Evolutionary conservation across 2,329 filamentous ascomycete species (phyloP).

Genomic region (Xenoacremonium recifei): DNA sequence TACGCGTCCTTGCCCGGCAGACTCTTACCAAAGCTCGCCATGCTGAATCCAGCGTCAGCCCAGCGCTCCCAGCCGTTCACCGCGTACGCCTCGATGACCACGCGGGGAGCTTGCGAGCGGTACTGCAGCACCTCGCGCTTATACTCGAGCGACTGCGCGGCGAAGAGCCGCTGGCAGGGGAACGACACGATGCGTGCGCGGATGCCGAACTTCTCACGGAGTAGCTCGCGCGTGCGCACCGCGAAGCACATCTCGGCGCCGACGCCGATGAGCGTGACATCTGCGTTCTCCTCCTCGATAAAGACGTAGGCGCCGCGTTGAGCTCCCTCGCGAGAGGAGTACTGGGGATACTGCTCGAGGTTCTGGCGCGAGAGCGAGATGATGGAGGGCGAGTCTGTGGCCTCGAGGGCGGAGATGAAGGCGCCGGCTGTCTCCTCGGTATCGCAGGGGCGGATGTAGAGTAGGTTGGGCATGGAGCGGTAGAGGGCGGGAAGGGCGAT

Average conservation of each 20-base stretch:
- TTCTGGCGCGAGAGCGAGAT: slow-evolving; percentile 48
- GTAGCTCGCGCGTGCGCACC: slow-evolving; percentile 30
- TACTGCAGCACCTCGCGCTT: slow-evolving; percentile 43
- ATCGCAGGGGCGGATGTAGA: slow-evolving; percentile 60
- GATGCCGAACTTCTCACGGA: slow-evolving; percentile 39
- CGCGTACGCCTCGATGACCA: slow-evolving; percentile 61
- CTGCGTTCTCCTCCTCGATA: slow-evolving; percentile 39
- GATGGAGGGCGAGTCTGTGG: slow-evolving; percentile 40
- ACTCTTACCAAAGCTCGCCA: slow-evolving; percentile 55
- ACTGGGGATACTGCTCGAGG: slow-evolving; percentile 37
- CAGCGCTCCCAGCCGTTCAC: slow-evolving; percentile 60
- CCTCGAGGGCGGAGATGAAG: slow-evolving; percentile 47
- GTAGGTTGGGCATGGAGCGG: slow-evolving; percentile 61
- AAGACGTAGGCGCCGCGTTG: slow-evolving; percentile 47
- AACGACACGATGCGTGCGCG: slow-evolving; percentile 42
- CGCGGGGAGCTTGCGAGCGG: slow-evolving; percentile 43
- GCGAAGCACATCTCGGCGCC: slow-evolving; percentile 36
- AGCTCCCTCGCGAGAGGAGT: slow-evolving; percentile 39
- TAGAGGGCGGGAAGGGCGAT: slow-evolving; percentile 57
- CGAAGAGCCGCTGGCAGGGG: slow-evolving; percentile 44
- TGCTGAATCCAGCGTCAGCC: slow-evolving; percentile 53
- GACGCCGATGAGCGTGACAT: slow-evolving; percentile 43
- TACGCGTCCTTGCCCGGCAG: slow-evolving; percentile 54
- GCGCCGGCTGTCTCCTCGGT: slow-evolving; percentile 57
- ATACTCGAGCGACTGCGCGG: slow-evolving; percentile 42